phyloP scores from a whole-genome alignment of 1,284 basidiomycete genomes.

The Ceratobasidium sp. region DNA sequence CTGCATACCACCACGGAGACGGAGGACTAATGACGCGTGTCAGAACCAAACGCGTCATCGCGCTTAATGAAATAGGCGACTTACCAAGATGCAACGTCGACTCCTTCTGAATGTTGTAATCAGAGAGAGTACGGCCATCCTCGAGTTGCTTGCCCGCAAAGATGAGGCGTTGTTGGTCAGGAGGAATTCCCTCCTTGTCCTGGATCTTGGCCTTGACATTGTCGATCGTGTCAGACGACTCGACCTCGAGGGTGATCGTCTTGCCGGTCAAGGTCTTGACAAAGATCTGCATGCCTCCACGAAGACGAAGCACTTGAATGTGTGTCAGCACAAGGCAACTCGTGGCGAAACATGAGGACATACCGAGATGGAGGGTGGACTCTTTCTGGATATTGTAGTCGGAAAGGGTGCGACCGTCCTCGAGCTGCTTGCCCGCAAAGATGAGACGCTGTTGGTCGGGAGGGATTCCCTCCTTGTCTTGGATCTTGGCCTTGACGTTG shows the following conservation, averaged over 20 bases:
- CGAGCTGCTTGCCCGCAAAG: slow-evolving; percentile 66
- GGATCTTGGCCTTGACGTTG: slow-evolving; percentile 61
- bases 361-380: slow-evolving; percentile 53
- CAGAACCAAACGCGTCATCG: neutral
- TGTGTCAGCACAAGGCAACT: neutral
- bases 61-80: neutral
- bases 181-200: slow-evolving; percentile 60
- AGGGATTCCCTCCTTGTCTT: slow-evolving; percentile 58
- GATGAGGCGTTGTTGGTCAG: slow-evolving; percentile 63
- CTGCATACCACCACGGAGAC: slow-evolving; percentile 55
- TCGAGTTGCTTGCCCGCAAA: slow-evolving; percentile 61
- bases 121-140: slow-evolving; percentile 43
- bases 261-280: slow-evolving; percentile 63
- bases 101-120: slow-evolving; percentile 45
- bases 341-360: neutral
- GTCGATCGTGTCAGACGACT: slow-evolving; percentile 64
- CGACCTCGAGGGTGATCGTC: slow-evolving; percentile 66
- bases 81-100: slow-evolving; percentile 42
- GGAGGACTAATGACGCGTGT: slow-evolving; percentile 49
- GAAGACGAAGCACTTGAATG: slow-evolving; percentile 14
- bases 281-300: slow-evolving; percentile 57
- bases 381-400: slow-evolving; percentile 55
- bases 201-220: slow-evolving; percentile 61
- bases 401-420: slow-evolving; percentile 55
- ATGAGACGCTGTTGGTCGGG: slow-evolving; percentile 65